Percentiles rank a stretch among this genome's conserved stretches.
These are phyloP conservation scores for Boletellus sp. DNA, from an alignment of 1,284 basidiomycete species.

Conservation along the genomic window DNA sequence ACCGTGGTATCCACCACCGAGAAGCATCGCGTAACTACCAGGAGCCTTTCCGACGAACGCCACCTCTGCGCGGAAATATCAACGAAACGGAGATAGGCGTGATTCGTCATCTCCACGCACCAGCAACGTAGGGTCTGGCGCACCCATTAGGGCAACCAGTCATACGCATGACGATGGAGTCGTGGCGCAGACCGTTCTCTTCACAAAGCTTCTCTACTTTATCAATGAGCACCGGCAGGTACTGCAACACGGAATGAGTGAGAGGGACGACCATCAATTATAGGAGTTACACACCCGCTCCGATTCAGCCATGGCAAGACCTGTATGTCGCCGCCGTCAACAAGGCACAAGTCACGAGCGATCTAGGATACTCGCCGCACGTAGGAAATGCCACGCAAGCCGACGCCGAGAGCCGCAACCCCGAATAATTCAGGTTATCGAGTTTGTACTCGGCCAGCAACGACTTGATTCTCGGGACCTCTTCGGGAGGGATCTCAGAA, in stretches of 20 bases:
- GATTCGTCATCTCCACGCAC: constrained; percentile 36
- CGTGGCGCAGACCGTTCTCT: constrained; percentile 87
- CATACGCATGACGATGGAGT: constrained; percentile 98
- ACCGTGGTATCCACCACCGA: constrained; percentile 93
- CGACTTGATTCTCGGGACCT: constrained; percentile 75
- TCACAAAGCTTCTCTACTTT: constrained; percentile 96
- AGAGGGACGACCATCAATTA: not conserved
- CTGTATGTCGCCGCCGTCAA: constrained; percentile 32
- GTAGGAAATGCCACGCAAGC: constrained; percentile 99
- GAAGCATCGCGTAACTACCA: constrained; percentile 90
- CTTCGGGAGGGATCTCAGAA: constrained; percentile 75
- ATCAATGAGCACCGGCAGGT: constrained; percentile 90
- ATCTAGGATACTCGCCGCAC: constrained; percentile 55
- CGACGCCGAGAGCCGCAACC: constrained; percentile 80
- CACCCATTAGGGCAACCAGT: constrained; percentile 95
- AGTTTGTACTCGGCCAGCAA: constrained; percentile 87
- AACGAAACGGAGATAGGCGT: not conserved
- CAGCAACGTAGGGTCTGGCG: constrained; percentile 90
- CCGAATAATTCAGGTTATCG: constrained; percentile 83
- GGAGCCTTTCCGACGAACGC: constrained; percentile 97
- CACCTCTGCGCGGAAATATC: constrained; percentile 57
- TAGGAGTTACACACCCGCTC: constrained; percentile 58
- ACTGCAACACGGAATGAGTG: constrained; percentile 43
- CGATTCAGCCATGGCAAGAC: constrained; percentile 93
- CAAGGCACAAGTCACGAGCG: not conserved